Base-by-base conservation (phyloP, 768 basidiomycete genomes). In the Tricholoma flavovirens region DNA sequence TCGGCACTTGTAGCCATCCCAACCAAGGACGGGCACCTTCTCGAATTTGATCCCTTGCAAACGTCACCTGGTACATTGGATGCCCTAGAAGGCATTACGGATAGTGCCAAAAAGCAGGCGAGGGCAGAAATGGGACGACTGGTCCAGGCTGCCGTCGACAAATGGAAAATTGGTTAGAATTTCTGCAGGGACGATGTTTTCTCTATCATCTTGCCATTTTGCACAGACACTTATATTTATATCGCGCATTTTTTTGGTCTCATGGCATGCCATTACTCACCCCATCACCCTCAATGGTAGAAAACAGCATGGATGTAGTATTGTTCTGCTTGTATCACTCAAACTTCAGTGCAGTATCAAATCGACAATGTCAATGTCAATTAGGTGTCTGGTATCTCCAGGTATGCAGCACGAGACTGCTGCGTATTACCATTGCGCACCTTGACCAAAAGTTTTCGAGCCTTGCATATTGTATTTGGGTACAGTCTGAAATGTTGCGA, bases 21-120 rank as follows among this genome's bases (percentile, higher is more conserved):
- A 4, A 91, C 86, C 0, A 82, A 78, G 38, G 90, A 93, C 61
- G 93, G 93, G 0, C 83, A 87, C 61, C 69, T 88, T n/a, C 77
- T 96, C 22, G 85, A 87, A 66, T 93, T 96, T 63, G 88, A 96
- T 61, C 92, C 93, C 8, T 73, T 95, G 42, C 77, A 78, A 56
- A 84, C 88, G 12, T 84, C 87, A 2, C 85, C 90, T 1, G 77
- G 79, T 2, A 77, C 88, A 49, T 71, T 95, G 29, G 88, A 92
- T 63, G 83, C 81, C 30, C 75, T 91, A 7, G 85, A 89, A 53
- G 89, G 88, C 4, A 88, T 93, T 57, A 83, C 87, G 0, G 83
- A 86, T 55, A 87, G 86, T 62, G 88, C 90, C 42, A 92, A 91
- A 78, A 89, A 88, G 65, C 83, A 88, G 60, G 90, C 88, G 19